Conservation (phyloP, 352 stramenopile species). For the Pythium apleroticum region DNA sequence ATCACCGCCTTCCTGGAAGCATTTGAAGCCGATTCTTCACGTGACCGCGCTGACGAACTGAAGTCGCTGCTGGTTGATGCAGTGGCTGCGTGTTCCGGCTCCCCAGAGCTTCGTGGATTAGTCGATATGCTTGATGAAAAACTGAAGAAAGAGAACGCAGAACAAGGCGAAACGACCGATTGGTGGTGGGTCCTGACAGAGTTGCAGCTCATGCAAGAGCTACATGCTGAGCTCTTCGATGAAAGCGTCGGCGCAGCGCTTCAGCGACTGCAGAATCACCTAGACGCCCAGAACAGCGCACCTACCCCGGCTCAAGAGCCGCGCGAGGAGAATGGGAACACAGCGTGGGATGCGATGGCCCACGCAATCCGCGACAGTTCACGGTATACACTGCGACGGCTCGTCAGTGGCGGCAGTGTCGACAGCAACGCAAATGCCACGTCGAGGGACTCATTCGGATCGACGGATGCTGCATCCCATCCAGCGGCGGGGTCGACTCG, state of each 20-base stretch:
- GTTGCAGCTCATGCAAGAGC: slow-evolving; percentile 18
- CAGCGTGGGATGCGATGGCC: slow-evolving; percentile 8
- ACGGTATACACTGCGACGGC: not conserved
- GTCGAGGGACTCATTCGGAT: not conserved
- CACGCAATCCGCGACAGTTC: slow-evolving; percentile 5
- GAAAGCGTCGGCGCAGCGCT: not conserved
- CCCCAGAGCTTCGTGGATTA: not conserved
- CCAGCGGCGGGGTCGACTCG: not conserved
- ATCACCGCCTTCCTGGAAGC: slow-evolving; percentile 16
- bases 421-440: not conserved
- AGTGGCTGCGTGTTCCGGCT: slow-evolving; percentile 3
- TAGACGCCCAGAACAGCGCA: not conserved
- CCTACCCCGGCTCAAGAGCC: not conserved
- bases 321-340: not conserved
- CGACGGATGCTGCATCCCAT: not conserved
- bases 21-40: not conserved
- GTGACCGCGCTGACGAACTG: not conserved
- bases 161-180: not conserved
- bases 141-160: not conserved
- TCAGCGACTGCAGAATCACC: slow-evolving; percentile 4
- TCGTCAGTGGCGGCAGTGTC: slow-evolving; percentile 3
- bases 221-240: slow-evolving; percentile 15
- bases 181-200: slow-evolving; percentile 21
- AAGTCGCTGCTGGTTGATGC: slow-evolving; percentile 13
- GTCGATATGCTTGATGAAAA: not conserved